Percentiles rank a stretch among this genome's conserved stretches.
Conservation (phyloP, 352 stramenopile genomes). For the Pythium brachiatum region DNA sequence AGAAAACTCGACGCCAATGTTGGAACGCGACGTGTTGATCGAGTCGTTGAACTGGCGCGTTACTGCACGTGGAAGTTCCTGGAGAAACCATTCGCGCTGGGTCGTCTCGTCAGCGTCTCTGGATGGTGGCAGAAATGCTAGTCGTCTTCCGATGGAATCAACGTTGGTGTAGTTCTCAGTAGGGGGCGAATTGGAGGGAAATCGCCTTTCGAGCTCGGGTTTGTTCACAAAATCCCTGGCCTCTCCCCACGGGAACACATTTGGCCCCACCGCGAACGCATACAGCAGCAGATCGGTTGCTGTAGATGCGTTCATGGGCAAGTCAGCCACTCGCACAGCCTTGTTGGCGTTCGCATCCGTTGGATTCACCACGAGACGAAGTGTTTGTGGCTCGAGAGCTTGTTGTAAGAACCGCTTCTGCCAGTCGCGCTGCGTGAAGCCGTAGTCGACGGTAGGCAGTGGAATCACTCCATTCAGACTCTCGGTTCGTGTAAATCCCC, state of each 20-base stretch:
- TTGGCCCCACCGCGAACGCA: neutral
- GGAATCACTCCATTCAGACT: neutral
- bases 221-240: neutral
- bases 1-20: constrained; percentile 14
- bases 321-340: too few species aligned
- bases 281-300: constrained; percentile 19
- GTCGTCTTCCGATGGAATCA: neutral
- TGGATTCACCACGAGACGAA: constrained; percentile 5
- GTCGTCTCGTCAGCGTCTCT: neutral
- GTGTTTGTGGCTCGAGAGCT: neutral
- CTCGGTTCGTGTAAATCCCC: neutral
- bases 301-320: constrained; percentile 24
- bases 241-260: constrained; percentile 4
- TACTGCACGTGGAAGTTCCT: neutral
- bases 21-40: neutral
- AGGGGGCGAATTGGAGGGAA: neutral
- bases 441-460: constrained; percentile 7
- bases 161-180: neutral
- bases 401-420: neutral
- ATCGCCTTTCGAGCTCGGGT: neutral
- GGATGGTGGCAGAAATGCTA: neutral
- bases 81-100: neutral
- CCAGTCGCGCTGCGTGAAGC: constrained; percentile 15
- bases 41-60: constrained; percentile 11
- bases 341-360: constrained; percentile 3